phyloP scores from a whole-genome alignment of 352 stramenopile species.

The Phytophthora fragariae region DNA sequence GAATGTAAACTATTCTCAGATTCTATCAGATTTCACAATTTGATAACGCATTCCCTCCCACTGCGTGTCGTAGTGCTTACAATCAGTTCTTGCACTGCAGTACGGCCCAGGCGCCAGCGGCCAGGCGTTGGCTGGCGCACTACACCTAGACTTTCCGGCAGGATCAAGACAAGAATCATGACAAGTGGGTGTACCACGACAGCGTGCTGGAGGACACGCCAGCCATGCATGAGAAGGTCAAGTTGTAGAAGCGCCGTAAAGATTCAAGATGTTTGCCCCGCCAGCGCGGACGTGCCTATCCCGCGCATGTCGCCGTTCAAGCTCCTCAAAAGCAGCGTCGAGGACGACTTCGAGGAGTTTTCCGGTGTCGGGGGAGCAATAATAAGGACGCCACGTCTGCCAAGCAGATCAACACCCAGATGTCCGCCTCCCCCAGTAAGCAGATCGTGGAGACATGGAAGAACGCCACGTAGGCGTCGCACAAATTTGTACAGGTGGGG shows the following conservation, averaged over 20 bases:
- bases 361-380: conserved; percentile 11
- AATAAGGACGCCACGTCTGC: neutral
- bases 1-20: too few species aligned
- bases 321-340: conserved; percentile 65
- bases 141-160: conserved; percentile 92
- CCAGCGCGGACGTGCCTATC: conserved; percentile 54
- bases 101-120: conserved; percentile 22
- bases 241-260: conserved; percentile 63
- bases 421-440: conserved; percentile 93
- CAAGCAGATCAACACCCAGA: conserved; percentile 76
- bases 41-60: too few species aligned
- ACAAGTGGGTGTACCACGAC: conserved; percentile 86
- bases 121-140: conserved; percentile 37
- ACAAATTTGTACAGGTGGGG: conserved; percentile 72
- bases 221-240: conserved; percentile 34
- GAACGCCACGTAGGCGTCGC: conserved; percentile 73
- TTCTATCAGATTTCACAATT: too few species aligned
- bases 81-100: conserved; percentile 16
- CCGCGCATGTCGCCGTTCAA: conserved; percentile 79
- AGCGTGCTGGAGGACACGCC: conserved; percentile 75
- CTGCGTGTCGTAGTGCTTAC: too few species aligned
- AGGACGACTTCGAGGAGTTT: conserved; percentile 78
- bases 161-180: conserved; percentile 87
- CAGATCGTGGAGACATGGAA: conserved; percentile 93
- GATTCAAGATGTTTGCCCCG: conserved; percentile 74